phyloP scores from a whole-genome alignment of 345 rosid species.

The Geranium rotundifolium region DNA sequence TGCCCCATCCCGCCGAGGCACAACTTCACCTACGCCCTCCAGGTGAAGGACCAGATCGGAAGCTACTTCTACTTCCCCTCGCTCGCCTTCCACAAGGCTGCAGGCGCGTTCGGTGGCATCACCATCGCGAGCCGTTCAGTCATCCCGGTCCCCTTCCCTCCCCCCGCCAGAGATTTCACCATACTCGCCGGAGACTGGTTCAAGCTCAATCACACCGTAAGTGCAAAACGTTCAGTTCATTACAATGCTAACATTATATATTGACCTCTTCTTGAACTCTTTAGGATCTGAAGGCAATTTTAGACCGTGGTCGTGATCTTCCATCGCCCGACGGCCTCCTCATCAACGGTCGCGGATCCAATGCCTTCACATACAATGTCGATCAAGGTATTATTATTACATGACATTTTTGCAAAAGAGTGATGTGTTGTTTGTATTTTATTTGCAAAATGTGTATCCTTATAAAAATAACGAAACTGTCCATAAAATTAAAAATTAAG shows the following conservation, averaged over 20 bases:
- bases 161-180: conserved; percentile 67
- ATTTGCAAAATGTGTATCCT: too few relatives aligned
- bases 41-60: conserved; percentile 78
- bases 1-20: conserved; percentile 71
- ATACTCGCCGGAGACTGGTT: conserved; percentile 71
- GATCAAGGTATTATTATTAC: conserved; percentile 36
- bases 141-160: conserved; percentile 62
- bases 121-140: conserved; percentile 55
- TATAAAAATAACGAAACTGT: too few relatives aligned
- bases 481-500: too few relatives aligned
- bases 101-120: conserved; percentile 77
- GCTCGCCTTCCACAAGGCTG: conserved; percentile 71
- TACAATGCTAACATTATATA: neutral
- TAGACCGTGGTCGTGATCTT: conserved; percentile 44
- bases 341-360: conserved; percentile 50
- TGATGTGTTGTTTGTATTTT: too few relatives aligned
- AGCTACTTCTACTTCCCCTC: conserved; percentile 77
- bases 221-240: neutral
- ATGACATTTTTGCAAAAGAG: too few relatives aligned
- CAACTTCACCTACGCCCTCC: conserved; percentile 64
- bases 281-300: conserved; percentile 47
- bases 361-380: conserved; percentile 38
- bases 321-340: conserved; percentile 57
- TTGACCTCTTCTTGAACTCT: neutral
- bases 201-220: conserved; percentile 48